A percentile compares a stretch with the other conserved stretches of the same genome.
Evolutionary conservation across 176 grass and related monocot genomes (phyloP).

Genomic region (Melocanna baccifera): DNA sequence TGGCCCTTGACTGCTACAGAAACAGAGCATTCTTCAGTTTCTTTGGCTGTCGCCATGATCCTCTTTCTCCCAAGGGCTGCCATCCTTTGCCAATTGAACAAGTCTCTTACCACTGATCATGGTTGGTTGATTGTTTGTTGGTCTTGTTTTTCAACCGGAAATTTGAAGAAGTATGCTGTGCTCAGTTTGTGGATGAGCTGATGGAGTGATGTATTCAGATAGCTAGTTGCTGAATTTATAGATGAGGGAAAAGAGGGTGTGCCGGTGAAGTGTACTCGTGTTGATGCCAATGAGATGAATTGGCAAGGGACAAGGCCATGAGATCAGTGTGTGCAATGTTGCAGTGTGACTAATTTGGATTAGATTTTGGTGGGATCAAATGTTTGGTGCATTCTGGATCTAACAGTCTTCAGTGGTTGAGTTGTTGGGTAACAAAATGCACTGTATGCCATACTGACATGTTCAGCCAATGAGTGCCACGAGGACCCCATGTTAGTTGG

Average conservation of each 20-base stretch:
- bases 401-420: too few species aligned
- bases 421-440: too few species aligned
- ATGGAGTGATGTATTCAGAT: background rate
- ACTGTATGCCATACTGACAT: too few species aligned
- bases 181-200: background rate
- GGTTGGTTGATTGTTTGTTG: background rate
- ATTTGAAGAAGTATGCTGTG: background rate
- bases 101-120: constrained; percentile 57
- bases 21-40: too few species aligned
- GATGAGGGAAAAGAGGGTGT: background rate
- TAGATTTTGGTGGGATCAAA: constrained; percentile 21
- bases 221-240: constrained; percentile 17
- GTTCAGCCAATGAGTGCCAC: too few species aligned
- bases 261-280: background rate
- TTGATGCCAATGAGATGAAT: background rate
- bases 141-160: background rate
- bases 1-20: constrained; percentile 15
- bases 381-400: background rate
- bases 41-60: background rate
- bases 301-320: background rate
- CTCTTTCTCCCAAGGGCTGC: constrained; percentile 28
- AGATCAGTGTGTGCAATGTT: background rate
- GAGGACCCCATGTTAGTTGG: too few species aligned
- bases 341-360: constrained; percentile 6
- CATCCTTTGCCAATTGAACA: constrained; percentile 55